These are phyloP conservation scores for Spergularia azorica DNA, from an alignment of 179 eudicot species.

Conservation along the genomic window DNA sequence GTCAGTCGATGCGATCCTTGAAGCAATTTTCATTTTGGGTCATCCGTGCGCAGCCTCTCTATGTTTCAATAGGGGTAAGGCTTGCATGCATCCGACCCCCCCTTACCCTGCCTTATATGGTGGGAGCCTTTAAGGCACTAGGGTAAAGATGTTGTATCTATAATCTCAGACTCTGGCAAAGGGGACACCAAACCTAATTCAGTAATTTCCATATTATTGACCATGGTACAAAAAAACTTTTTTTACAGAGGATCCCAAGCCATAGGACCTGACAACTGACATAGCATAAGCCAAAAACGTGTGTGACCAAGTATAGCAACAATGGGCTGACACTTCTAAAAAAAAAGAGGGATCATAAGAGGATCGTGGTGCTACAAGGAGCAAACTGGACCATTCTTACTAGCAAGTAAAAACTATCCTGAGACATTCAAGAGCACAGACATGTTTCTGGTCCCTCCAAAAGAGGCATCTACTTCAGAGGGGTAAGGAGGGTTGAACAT, in stretches of 20 bases:
- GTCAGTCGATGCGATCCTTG: no score
- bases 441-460: background rate
- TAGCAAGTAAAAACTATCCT: background rate
- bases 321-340: background rate
- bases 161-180: background rate
- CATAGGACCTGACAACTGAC: background rate
- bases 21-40: no score
- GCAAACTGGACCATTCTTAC: no score
- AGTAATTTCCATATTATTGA: background rate
- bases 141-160: no score
- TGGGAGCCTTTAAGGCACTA: no score
- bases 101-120: no score
- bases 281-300: slow-evolving; percentile 5
- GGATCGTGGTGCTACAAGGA: no score
- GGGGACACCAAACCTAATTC: background rate
- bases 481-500: background rate
- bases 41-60: no score
- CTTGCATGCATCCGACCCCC: no score
- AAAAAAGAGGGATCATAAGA: no score
- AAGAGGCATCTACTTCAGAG: background rate
- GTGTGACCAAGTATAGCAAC: background rate
- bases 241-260: background rate
- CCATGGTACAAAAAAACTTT: background rate
- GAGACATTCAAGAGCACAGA: background rate
- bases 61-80: no score